These are phyloP conservation scores for Adansonia grandidieri DNA, from an alignment of 441 rosid species.

Conservation along the genomic window DNA sequence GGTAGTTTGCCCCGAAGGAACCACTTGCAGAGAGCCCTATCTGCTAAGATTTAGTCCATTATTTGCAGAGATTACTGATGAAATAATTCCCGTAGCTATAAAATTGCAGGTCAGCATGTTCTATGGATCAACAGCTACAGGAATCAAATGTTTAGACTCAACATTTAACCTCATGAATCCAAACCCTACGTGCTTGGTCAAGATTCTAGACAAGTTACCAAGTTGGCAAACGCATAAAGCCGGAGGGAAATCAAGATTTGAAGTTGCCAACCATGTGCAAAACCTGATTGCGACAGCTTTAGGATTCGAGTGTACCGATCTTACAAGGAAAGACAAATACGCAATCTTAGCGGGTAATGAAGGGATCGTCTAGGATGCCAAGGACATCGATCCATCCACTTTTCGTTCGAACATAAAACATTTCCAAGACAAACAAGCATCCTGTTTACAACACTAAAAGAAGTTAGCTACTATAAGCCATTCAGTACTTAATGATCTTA, in stretches of 20 bases:
- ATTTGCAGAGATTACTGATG: constrained; percentile 59
- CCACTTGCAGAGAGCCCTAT: constrained; percentile 82
- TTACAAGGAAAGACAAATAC: constrained; percentile 74
- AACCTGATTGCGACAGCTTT: constrained; percentile 51
- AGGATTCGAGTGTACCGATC: constrained; percentile 63
- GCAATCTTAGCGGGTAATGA: constrained; percentile 65
- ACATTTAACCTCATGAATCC: constrained; percentile 60
- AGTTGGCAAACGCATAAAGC: constrained; percentile 34
- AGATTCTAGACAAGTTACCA: constrained; percentile 48
- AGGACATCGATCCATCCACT: background rate
- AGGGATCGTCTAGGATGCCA: constrained; percentile 37
- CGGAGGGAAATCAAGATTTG: constrained; percentile 44
- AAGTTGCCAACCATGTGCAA: constrained; percentile 68
- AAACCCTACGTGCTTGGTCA: constrained; percentile 33
- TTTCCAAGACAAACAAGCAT: background rate
- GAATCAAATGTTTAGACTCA: constrained; percentile 63
- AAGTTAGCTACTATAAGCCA: background rate
- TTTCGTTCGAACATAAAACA: background rate
- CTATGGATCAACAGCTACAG: constrained; percentile 76
- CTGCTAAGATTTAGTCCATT: constrained; percentile 76
- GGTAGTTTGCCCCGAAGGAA: constrained; percentile 78
- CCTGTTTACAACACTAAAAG: background rate
- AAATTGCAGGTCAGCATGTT: constrained; percentile 56
- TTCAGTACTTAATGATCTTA: no score
- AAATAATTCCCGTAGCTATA: constrained; percentile 66